A percentile compares a stretch with the other conserved stretches of the same genome.
phyloP scores from a whole-genome alignment of 805 yeast genomes.

The Metschnikowia santaceciliae region DNA sequence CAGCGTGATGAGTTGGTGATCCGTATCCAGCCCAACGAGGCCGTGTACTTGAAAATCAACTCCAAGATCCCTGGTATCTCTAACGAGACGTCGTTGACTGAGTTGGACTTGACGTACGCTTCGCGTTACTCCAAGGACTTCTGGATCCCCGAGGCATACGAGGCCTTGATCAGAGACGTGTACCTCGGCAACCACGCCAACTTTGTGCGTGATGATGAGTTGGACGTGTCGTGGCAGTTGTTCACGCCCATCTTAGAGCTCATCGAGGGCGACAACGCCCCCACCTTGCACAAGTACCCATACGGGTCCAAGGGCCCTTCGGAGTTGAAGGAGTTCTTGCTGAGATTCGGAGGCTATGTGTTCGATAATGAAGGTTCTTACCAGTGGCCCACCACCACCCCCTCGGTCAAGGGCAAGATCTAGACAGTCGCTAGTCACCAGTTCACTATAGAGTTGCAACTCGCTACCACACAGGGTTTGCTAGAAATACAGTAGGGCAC shows the following conservation, averaged over 20 bases:
- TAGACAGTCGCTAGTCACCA: constrained; percentile 6
- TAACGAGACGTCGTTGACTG: constrained; percentile 77
- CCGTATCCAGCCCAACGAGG: constrained; percentile 92
- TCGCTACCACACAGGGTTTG: not conserved
- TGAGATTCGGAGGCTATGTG: constrained; percentile 52
- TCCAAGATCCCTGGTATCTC: constrained; percentile 91
- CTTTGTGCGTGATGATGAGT: constrained; percentile 96
- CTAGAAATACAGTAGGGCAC: not conserved
- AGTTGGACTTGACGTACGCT: constrained; percentile 83
- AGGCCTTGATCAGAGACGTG: constrained; percentile 89
- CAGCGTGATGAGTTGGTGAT: constrained; percentile 91
- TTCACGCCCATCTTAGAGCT: constrained; percentile 87
- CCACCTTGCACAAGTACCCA: constrained; percentile 65
- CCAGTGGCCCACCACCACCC: constrained; percentile 87
- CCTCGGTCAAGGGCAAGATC: constrained; percentile 30
- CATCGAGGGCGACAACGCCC: constrained; percentile 69
- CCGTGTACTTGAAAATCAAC: constrained; percentile 89
- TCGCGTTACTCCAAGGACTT: constrained; percentile 73
- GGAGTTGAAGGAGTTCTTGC: constrained; percentile 56
- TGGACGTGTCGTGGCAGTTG: constrained; percentile 87
- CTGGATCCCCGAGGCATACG: constrained; percentile 98
- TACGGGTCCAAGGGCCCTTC: constrained; percentile 93
- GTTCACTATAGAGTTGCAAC: not conserved
- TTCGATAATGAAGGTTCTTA: constrained; percentile 61
- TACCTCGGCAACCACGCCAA: constrained; percentile 91